These are phyloP conservation scores for Fusarium falciforme DNA, from an alignment of 2,329 filamentous ascomycete genomes.

Conservation along the genomic window DNA sequence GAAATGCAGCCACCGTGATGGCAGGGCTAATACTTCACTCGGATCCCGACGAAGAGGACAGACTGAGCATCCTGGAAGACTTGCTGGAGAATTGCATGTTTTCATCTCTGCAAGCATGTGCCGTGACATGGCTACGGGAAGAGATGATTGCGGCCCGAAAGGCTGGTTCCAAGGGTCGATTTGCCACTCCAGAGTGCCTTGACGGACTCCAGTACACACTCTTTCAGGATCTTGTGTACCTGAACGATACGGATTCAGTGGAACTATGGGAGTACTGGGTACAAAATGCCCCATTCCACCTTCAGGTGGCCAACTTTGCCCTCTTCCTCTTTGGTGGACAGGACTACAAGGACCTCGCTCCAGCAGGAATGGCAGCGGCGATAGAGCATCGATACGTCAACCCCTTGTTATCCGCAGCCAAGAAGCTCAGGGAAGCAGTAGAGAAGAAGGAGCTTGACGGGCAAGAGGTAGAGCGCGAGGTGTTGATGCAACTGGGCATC, in stretches of 20 bases:
- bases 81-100: slow-evolving; percentile 75
- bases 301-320: slow-evolving; percentile 71
- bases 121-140: slow-evolving; percentile 72
- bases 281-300: slow-evolving; percentile 64
- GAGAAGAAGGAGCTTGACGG: slow-evolving; percentile 49
- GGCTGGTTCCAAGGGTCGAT: slow-evolving; percentile 51
- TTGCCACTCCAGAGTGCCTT: slow-evolving; percentile 65
- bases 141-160: slow-evolving; percentile 64
- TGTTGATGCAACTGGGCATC: slow-evolving; percentile 55
- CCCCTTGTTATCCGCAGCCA: slow-evolving; percentile 61
- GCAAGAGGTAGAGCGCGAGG: slow-evolving; percentile 43
- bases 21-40: slow-evolving; percentile 67
- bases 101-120: slow-evolving; percentile 70
- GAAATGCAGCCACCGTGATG: slow-evolving; percentile 65
- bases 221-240: slow-evolving; percentile 66
- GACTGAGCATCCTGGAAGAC: slow-evolving; percentile 72
- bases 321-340: slow-evolving; percentile 64
- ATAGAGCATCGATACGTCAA: slow-evolving; percentile 69
- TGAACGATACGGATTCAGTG: slow-evolving; percentile 55
- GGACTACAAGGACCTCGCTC: slow-evolving; percentile 61
- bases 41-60: slow-evolving; percentile 68
- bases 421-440: slow-evolving; percentile 47
- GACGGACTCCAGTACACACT: slow-evolving; percentile 71
- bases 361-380: slow-evolving; percentile 66
- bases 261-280: slow-evolving; percentile 64